These are phyloP conservation scores for Termitomyces sp. DNA, from an alignment of 768 basidiomycete species.

Conservation along the genomic window DNA sequence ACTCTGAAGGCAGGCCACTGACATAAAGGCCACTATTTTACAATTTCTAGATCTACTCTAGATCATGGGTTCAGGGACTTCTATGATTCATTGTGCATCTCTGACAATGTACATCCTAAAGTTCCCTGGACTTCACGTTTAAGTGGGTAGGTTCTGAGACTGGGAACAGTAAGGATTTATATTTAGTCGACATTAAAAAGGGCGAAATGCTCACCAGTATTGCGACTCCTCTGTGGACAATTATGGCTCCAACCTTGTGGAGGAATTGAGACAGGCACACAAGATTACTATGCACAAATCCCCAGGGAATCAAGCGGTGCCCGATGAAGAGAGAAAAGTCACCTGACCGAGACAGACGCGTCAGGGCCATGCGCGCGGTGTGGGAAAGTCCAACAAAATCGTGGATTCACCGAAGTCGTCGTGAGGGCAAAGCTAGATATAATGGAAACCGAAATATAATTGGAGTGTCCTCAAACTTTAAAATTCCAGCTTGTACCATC, in stretches of 20 bases:
- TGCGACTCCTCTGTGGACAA: background rate
- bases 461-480: background rate
- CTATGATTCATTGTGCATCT: background rate
- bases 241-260: background rate
- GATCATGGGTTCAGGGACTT: background rate
- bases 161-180: background rate
- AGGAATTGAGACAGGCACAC: background rate
- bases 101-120: background rate
- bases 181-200: background rate
- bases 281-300: background rate
- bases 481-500: background rate
- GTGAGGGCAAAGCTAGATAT: background rate
- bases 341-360: background rate
- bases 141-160: background rate
- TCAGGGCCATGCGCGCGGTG: background rate
- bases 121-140: background rate
- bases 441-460: background rate
- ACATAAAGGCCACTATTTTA: background rate
- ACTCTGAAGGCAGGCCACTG: background rate
- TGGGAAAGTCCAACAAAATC: background rate
- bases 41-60: no score
- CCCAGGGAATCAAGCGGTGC: background rate
- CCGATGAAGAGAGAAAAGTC: background rate
- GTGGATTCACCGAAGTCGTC: background rate
- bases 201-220: background rate